Evolutionary conservation across 257 asterid species (phyloP), one percentile per base, ranked within the genome.

Genomic region (Solanum clarkiae): DNA sequence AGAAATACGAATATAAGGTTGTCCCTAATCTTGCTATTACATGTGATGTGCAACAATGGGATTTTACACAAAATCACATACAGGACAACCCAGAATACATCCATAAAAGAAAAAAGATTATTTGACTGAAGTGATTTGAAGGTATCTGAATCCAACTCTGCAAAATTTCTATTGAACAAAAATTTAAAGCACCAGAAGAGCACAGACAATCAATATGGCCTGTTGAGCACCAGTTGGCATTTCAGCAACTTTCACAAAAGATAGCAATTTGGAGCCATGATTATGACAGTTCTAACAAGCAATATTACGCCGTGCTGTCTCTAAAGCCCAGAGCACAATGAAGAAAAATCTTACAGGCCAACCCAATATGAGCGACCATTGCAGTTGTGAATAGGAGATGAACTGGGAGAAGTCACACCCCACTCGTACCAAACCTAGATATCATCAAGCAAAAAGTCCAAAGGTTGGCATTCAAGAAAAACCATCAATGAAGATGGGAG

Each of bases 281-380:
- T 49, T 49, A 22, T 17, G 60, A 47, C 59, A 74, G 59, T 44
- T 72, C 13, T 74, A 47, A 49, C 82, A 13, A 45, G 81, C 10
- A 74, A 22, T 8, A 24, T 49, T 14, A 47, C 45, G 1, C n/a
- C 63, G 16, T 15, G 63, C 9, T 49, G 42, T 51, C 82, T 51
- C 62, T 16, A 26, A 51, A 77, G 45, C 62, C n/a, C 63, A 77
- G 42, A 26, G 14, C 15, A 49, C 26, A 15, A 40, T 51, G 82
- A 77, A 51, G 63, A 77, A 77, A 77, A 29, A 36, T 16, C 63
- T 51, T 91, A 93, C 71, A 96, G 92, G 71, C 99, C 99, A 42
- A 96, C 99, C 99, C 99, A 96, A 83, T 96, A 93, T 4, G 98
- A 96, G 49, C 98, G 98, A 4, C 99, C 99, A 47, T 93, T 95